Evolutionary conservation across 176 grass and related monocot species (phyloP).

Genomic region (Bonia amplexicaulis): DNA sequence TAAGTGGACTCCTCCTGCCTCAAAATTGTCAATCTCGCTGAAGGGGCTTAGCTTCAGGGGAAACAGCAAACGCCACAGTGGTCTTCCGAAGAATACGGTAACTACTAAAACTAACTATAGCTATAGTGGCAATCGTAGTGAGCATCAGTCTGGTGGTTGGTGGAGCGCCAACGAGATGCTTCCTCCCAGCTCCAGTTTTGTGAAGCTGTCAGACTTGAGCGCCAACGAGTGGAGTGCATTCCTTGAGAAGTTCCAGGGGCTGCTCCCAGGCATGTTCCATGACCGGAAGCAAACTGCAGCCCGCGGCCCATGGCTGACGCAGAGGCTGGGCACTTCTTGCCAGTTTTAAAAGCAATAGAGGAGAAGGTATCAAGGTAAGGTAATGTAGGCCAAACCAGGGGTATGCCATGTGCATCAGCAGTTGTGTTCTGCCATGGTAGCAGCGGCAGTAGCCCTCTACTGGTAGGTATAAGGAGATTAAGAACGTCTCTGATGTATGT

Average conservation of each 20-base stretch:
- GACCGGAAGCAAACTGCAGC: conserved; percentile 31
- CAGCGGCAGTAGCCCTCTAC: background rate
- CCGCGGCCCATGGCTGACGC: conserved; percentile 24
- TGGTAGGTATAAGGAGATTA: conserved; percentile 7
- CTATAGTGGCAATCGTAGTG: conserved; percentile 21
- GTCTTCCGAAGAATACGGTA: conserved; percentile 13
- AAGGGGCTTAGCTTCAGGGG: conserved; percentile 33
- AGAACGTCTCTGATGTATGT: background rate
- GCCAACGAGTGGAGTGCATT: conserved; percentile 51
- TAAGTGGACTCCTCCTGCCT: conserved; percentile 11
- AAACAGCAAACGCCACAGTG: background rate
- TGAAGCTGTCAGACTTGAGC: conserved; percentile 47
- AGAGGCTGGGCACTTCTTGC: conserved; percentile 56
- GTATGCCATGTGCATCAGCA: background rate
- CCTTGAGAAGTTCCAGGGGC: conserved; percentile 55
- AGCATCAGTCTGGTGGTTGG: conserved; percentile 28
- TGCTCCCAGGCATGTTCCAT: conserved; percentile 40
- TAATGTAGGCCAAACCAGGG: background rate
- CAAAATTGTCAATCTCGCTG: conserved; percentile 36
- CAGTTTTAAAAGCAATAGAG: conserved; percentile 44
- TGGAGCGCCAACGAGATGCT: conserved; percentile 49
- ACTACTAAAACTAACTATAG: conserved; percentile 27
- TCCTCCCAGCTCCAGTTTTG: conserved; percentile 39
- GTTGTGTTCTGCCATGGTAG: background rate
- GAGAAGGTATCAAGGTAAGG: background rate